Evolutionary conservation across 208 protist genomes (phyloP).

Genomic region (Crithidia mellificae): DNA sequence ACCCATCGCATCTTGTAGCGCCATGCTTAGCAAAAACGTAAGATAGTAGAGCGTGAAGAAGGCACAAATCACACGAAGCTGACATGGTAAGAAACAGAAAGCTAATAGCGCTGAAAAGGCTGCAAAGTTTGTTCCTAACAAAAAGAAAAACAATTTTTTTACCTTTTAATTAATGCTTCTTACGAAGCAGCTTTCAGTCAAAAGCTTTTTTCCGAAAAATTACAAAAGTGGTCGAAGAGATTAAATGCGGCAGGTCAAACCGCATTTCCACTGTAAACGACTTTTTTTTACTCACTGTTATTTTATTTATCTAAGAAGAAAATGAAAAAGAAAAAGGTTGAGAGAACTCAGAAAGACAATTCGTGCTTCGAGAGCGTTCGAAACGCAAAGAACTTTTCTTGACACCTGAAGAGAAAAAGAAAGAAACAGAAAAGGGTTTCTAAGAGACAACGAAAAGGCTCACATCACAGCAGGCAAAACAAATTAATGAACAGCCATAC

Average conservation of each 20-base stretch:
- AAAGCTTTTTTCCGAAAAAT: background rate
- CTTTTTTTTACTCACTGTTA: conserved; percentile 2
- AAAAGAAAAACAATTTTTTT: conserved; percentile 4
- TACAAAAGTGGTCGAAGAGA: background rate
- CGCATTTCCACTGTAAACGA: too few species aligned
- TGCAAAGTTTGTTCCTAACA: background rate
- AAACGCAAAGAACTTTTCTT: too few species aligned
- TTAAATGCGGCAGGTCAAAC: background rate
- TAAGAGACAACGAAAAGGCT: too few species aligned
- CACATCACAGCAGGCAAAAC: too few species aligned
- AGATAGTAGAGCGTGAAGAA: too few species aligned
- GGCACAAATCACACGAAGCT: too few species aligned
- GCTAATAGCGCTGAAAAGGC: background rate
- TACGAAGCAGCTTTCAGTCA: conserved; percentile 3
- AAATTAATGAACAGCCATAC: too few species aligned
- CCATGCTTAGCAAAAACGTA: too few species aligned
- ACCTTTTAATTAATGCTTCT: background rate
- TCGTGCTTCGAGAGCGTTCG: too few species aligned
- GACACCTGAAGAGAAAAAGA: too few species aligned
- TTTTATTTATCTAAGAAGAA: conserved; percentile 16
- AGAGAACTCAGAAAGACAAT: background rate
- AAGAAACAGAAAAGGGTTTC: too few species aligned
- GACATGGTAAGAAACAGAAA: background rate
- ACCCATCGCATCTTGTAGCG: background rate
- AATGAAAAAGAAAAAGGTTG: conserved; percentile 25